These are phyloP conservation scores for Coccomyxa subellipsoidea DNA, from an alignment of 163 green algal genomes.

Conservation along the genomic window DNA sequence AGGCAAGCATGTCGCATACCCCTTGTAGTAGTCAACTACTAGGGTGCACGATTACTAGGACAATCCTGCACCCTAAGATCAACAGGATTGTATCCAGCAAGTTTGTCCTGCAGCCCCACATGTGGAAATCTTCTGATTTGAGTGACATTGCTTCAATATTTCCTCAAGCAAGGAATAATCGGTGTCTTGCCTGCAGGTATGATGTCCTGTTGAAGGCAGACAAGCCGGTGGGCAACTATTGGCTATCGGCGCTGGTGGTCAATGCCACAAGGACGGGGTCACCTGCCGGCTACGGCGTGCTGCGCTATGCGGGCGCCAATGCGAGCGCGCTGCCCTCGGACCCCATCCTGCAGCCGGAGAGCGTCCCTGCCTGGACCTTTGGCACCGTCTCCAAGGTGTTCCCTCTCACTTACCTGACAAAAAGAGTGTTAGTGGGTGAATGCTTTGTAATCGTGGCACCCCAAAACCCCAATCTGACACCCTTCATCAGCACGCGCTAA, in stretches of 20 bases:
- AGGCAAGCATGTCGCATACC: too few species aligned
- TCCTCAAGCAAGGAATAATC: too few species aligned
- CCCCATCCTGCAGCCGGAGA: constrained; percentile 17
- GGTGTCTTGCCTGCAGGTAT: constrained; percentile 20
- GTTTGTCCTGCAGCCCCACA: too few species aligned
- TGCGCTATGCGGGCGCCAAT: constrained; percentile 29
- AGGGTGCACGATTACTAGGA: too few species aligned
- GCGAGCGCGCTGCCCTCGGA: constrained; percentile 11
- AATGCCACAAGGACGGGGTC: constrained; percentile 15
- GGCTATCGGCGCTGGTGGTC: constrained; percentile 28
- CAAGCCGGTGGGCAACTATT: constrained; percentile 32
- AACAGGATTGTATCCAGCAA: too few species aligned
- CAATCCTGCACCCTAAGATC: too few species aligned
- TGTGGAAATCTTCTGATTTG: neutral
- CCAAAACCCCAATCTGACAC: too few species aligned
- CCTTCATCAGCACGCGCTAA: neutral
- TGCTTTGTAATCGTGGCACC: too few species aligned
- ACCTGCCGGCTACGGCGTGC: constrained; percentile 35
- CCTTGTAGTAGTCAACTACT: too few species aligned
- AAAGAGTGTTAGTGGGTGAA: too few species aligned
- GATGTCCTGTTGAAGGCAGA: constrained; percentile 48
- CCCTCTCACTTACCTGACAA: neutral
- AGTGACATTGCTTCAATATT: neutral
- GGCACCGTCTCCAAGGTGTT: constrained; percentile 3
- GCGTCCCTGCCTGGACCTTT: constrained; percentile 24